A percentile compares a stretch with the other conserved stretches of the same genome.
Conservation (phyloP, 345 rosid genomes). For the Pistacia integerrima region DNA sequence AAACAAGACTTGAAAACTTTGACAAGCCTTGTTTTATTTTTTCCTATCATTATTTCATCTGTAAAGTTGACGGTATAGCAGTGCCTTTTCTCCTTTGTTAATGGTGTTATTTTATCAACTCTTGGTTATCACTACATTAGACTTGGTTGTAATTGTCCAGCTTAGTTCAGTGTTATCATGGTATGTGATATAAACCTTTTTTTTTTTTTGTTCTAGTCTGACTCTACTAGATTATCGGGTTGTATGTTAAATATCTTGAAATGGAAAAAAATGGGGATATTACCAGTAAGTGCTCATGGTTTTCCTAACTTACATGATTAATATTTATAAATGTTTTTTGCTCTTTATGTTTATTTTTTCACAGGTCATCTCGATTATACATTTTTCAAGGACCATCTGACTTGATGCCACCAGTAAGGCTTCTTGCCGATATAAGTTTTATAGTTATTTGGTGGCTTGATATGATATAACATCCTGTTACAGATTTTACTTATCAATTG, state of each 20-base stretch:
- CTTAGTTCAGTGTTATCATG: not conserved
- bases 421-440: not conserved
- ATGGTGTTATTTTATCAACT: not conserved
- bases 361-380: conserved; percentile 79
- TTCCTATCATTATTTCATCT: too few relatives aligned
- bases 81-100: not conserved
- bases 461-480: not conserved
- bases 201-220: not conserved
- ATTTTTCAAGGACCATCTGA: conserved; percentile 90
- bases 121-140: conserved; percentile 1
- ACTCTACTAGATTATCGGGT: not conserved
- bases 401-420: conserved; percentile 85
- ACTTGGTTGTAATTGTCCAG: not conserved
- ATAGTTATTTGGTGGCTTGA: not conserved
- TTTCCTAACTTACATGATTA: not conserved
- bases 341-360: conserved; percentile 15
- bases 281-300: not conserved
- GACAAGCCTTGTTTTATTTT: too few relatives aligned
- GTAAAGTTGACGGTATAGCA: too few relatives aligned
- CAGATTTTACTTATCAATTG: not conserved
- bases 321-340: not conserved
- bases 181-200: not conserved
- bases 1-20: too few relatives aligned
- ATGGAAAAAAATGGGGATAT: not conserved
- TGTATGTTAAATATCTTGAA: not conserved